Percentiles rank a stretch among this genome's conserved stretches.
phyloP scores from a whole-genome alignment of 495 filamentous ascomycete species.

The Hypoxylon fuscum region DNA sequence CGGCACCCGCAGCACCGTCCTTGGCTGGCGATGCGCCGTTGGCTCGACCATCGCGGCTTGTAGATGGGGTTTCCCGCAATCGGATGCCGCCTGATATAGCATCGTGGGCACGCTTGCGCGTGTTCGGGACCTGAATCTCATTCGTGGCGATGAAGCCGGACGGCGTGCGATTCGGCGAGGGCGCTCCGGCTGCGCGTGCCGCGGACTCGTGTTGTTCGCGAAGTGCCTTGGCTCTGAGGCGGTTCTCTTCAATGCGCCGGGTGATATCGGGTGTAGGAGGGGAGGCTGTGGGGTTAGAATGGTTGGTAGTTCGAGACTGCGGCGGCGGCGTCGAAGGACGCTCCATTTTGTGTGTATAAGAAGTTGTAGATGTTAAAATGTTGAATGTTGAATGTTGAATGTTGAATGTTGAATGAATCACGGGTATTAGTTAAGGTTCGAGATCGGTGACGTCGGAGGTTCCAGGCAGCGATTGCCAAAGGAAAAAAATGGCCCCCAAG shows the following conservation, averaged over 20 bases:
- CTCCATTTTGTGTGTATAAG: conserved; percentile 25
- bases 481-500: neutral
- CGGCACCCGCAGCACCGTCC: conserved; percentile 38
- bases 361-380: neutral
- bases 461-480: neutral
- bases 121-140: conserved; percentile 47
- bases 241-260: conserved; percentile 81
- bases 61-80: conserved; percentile 61
- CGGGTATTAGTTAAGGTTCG: neutral
- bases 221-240: conserved; percentile 90
- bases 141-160: conserved; percentile 53
- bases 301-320: conserved; percentile 42
- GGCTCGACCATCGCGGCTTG: conserved; percentile 71
- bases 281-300: conserved; percentile 53
- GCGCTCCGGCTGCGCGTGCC: conserved; percentile 44
- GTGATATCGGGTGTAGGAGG: conserved; percentile 80
- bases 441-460: conserved; percentile 40
- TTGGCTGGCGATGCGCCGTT: conserved; percentile 40
- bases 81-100: conserved; percentile 64
- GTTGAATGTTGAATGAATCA: conserved; percentile 1
- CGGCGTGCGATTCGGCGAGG: conserved; percentile 44
- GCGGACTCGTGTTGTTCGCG: conserved; percentile 74
- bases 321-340: conserved; percentile 71
- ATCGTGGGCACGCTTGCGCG: conserved; percentile 63
- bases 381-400: neutral